phyloP scores from a whole-genome alignment of 1,284 basidiomycete species.

The Kwoniella shivajii region DNA sequence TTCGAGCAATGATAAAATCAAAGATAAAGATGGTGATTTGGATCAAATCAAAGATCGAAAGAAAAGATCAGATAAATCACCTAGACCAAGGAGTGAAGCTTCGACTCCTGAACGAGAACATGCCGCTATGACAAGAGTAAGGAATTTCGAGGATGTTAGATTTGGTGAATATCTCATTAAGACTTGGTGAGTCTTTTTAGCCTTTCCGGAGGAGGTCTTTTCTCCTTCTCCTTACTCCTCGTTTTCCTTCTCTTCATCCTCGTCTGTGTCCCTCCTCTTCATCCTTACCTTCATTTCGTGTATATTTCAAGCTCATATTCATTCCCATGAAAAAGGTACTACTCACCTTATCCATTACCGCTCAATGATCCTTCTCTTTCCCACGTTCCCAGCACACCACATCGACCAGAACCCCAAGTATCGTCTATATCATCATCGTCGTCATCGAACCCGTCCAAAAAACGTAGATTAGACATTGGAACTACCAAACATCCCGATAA shows the following conservation, averaged over 20 bases:
- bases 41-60: background rate
- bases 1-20: background rate
- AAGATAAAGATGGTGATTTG: too few relatives aligned
- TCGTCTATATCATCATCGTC: slow-evolving; percentile 2
- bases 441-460: slow-evolving; percentile 16
- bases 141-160: slow-evolving; percentile 54
- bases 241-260: background rate
- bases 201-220: too few relatives aligned
- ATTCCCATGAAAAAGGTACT: slow-evolving; percentile 65
- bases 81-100: slow-evolving; percentile 14
- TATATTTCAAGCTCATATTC: background rate
- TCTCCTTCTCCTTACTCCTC: too few relatives aligned
- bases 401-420: background rate
- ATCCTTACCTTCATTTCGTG: background rate
- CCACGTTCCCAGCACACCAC: background rate
- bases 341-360: slow-evolving; percentile 78
- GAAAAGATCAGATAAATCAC: background rate
- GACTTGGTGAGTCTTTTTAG: slow-evolving; percentile 44
- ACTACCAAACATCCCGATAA: background rate
- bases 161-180: slow-evolving; percentile 51
- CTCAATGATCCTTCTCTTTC: slow-evolving; percentile 52
- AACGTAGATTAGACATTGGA: background rate
- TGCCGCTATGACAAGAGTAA: slow-evolving; percentile 43
- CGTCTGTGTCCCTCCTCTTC: background rate
- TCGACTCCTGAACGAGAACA: slow-evolving; percentile 48